Evolutionary conservation across 2,329 filamentous ascomycete genomes (phyloP).

Genomic region (Phoma sp.): DNA sequence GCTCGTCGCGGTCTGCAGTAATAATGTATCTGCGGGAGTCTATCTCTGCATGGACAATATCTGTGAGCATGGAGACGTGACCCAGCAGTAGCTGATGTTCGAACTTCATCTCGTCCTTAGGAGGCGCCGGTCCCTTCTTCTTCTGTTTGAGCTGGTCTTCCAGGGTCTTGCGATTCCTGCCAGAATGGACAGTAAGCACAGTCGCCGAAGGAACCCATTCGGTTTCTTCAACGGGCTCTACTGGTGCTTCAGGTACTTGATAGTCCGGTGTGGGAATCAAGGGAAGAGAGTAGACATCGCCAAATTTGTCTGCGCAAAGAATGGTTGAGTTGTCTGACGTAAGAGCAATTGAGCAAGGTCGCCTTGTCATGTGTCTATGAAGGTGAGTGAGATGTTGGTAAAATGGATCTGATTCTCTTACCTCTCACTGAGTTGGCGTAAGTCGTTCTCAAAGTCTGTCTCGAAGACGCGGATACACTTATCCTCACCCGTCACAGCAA

Average conservation of each 20-base stretch:
- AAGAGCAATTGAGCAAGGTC: conserved; percentile 77
- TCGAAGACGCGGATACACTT: conserved; percentile 87
- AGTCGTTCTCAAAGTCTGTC: conserved; percentile 64
- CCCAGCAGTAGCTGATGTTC: conserved; percentile 82
- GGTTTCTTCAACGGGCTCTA: conserved; percentile 37
- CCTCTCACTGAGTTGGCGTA: conserved; percentile 76
- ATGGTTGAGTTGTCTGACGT: conserved; percentile 74
- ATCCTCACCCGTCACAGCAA: conserved; percentile 87
- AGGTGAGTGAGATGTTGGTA: conserved; percentile 17
- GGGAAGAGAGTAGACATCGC: conserved; percentile 90
- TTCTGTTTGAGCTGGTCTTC: conserved; percentile 61
- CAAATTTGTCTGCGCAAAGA: conserved; percentile 90
- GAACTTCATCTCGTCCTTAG: conserved; percentile 63
- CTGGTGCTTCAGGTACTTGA: conserved; percentile 28
- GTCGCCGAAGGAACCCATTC: conserved; percentile 60
- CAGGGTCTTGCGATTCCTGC: conserved; percentile 63
- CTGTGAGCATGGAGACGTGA: conserved; percentile 93
- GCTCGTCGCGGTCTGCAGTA: conserved; percentile 74
- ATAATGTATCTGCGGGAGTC: conserved; percentile 65
- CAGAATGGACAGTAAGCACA: conserved; percentile 65
- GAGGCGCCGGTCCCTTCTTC: conserved; percentile 51
- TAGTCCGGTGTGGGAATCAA: conserved; percentile 59
- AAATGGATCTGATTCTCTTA: conserved; percentile 45
- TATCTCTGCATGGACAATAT: conserved; percentile 64
- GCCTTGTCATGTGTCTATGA: conserved; percentile 83